phyloP scores from a whole-genome alignment of 2,329 filamentous ascomycete genomes.

The Colletotrichum cuscutae region DNA sequence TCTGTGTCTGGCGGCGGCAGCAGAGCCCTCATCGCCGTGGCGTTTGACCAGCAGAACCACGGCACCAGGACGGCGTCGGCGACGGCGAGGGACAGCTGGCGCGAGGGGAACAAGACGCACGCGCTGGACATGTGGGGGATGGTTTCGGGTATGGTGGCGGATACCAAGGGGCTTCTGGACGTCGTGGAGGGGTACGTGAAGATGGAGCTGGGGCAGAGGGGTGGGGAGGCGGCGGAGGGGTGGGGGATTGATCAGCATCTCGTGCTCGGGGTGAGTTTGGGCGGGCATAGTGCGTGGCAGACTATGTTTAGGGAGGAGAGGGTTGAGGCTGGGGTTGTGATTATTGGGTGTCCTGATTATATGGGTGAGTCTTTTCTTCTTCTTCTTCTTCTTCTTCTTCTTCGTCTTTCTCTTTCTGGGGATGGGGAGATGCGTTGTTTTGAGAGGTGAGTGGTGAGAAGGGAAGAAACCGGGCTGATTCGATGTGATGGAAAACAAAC shows the following conservation, averaged over 20 bases:
- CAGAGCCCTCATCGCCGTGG: constrained; percentile 76
- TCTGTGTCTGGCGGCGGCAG: constrained; percentile 26
- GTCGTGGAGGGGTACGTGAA: constrained; percentile 82
- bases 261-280: constrained; percentile 84
- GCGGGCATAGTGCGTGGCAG: constrained; percentile 91
- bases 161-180: constrained; percentile 80
- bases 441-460: neutral
- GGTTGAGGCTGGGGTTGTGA: constrained; percentile 79
- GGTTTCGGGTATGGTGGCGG: constrained; percentile 78
- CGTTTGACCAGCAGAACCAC: constrained; percentile 95
- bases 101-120: constrained; percentile 80
- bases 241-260: constrained; percentile 71
- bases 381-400: no score
- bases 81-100: constrained; percentile 81
- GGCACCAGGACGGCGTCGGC: constrained; percentile 76
- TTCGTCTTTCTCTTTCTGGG: neutral
- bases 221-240: constrained; percentile 10
- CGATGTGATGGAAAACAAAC: constrained; percentile 6
- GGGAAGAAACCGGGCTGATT: neutral
- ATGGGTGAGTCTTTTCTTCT: constrained; percentile 59
- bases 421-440: neutral
- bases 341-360: constrained; percentile 93
- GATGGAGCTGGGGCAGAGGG: constrained; percentile 50
- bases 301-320: constrained; percentile 81
- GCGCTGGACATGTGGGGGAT: constrained; percentile 92